Evolutionary conservation across 306 rosid genomes (phyloP), one percentile per base, ranked within the genome.

Genomic region (Malus asiatica): DNA sequence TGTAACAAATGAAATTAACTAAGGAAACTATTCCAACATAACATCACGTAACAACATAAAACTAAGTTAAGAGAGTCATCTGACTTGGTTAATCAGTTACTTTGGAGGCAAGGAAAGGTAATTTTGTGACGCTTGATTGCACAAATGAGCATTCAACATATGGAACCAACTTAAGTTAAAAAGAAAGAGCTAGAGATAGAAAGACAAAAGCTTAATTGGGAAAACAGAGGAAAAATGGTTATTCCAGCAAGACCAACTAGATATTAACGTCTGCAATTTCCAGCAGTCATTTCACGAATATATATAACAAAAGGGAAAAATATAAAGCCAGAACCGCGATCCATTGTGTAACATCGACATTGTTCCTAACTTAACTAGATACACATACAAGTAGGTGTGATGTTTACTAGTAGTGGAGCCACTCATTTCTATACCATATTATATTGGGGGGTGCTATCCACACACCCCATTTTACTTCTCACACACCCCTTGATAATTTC

Each of bases 161-260:
- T 58, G 29, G 62, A 58, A 32, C 27, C 23, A 62, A 89, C 98
- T 72, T 93, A 96, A 85, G 95, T 55, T 2, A 14, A 13, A 51
- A 51, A 51, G 19, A 51, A 15, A 51, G 20, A 51, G 16, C 4
- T 18, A 13, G 57, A 51, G 29, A 10, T n/a, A 10, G 63, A n/a
- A 58, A 22, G 63, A 19, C 15, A 1, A 58, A 58, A 58, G 25
- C 11, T 20, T 58, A 58, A 15, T 22, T 58, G 63, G 4, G 30
- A 93, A 88, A 93, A 93, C 74, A 93, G 75, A 16, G 96, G 98
- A 35, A 93, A 93, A 83, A 58, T 58, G 30, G 63, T 58, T 30
- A 89, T 72, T 72, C 98, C 96, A 53, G 97, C 97, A 84, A 90
- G 98, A 60, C 97, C 97, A 78, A 93, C 97, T 69, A 97, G 98